These are phyloP conservation scores for Desmodesmus armatus DNA, from an alignment of 139 green algal genomes.

Conservation along the genomic window DNA sequence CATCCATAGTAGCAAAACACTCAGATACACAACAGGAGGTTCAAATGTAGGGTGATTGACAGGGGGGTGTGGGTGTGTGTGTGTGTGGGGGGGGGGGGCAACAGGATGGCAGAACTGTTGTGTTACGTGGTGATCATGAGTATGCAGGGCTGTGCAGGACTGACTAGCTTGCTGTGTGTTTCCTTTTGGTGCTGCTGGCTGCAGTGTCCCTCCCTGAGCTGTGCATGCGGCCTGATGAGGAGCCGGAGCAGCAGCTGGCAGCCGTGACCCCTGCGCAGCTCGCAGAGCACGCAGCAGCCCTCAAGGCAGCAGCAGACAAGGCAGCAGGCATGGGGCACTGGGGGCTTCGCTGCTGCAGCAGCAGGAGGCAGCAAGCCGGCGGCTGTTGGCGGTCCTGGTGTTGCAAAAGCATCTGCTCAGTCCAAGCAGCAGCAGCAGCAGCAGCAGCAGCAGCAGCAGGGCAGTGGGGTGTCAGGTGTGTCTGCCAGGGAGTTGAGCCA, in stretches of 20 bases:
- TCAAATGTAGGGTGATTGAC: no score
- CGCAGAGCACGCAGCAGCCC: slow-evolving; percentile 42
- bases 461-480: neutral
- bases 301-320: slow-evolving; percentile 49
- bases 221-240: slow-evolving; percentile 53
- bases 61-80: no score
- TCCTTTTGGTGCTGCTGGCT: neutral
- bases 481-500: neutral
- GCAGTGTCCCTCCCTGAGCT: neutral
- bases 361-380: slow-evolving; percentile 47
- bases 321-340: slow-evolving; percentile 29
- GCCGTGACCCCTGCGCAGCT: slow-evolving; percentile 55
- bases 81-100: no score
- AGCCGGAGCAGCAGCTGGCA: slow-evolving; percentile 54
- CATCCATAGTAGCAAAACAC: no score
- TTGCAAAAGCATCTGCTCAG: neutral
- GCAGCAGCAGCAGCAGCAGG: neutral
- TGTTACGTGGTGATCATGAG: no score
- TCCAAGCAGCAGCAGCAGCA: neutral
- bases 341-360: neutral
- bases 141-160: no score
- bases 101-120: no score
- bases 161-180: no score
- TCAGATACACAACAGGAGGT: no score
- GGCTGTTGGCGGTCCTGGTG: neutral